These are phyloP conservation scores for Kluyveromyces starmeri DNA, from an alignment of 805 yeast species.

Conservation along the genomic window DNA sequence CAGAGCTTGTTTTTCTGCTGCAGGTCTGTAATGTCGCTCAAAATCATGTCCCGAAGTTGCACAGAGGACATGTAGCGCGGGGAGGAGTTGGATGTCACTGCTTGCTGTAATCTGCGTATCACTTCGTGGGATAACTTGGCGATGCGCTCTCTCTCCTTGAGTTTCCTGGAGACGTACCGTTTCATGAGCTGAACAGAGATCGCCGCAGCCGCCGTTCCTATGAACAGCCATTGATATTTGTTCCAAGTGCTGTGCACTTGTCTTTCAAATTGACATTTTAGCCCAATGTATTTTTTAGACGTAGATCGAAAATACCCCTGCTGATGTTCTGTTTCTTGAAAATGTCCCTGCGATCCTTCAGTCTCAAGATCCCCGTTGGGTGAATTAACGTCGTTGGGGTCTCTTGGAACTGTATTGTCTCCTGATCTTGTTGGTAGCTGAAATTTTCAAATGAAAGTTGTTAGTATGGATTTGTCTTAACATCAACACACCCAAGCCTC, in stretches of 20 bases:
- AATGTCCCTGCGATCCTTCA: constrained; percentile 31
- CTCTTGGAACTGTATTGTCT: constrained; percentile 31
- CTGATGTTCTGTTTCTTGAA: constrained; percentile 24
- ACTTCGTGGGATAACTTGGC: constrained; percentile 41
- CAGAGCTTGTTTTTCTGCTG: constrained; percentile 41
- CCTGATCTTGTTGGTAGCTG: constrained; percentile 24
- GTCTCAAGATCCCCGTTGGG: constrained; percentile 27
- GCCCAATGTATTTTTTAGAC: constrained; percentile 54
- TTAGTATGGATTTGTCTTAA: too few species aligned
- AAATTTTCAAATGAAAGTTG: too few species aligned
- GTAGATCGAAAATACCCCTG: constrained; percentile 59
- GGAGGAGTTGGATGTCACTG: constrained; percentile 30
- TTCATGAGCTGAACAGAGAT: constrained; percentile 23
- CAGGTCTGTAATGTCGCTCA: constrained; percentile 28
- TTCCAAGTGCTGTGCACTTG: constrained; percentile 36
- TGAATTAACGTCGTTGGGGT: constrained; percentile 31
- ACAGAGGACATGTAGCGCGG: constrained; percentile 53
- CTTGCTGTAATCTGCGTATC: constrained; percentile 41
- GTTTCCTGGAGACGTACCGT: constrained; percentile 31
- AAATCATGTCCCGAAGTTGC: constrained; percentile 60
- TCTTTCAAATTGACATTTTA: constrained; percentile 47
- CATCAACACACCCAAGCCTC: too few species aligned
- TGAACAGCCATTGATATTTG: constrained; percentile 18
- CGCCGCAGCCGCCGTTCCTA: constrained; percentile 7
- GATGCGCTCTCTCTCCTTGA: constrained; percentile 34